Evolutionary conservation across 495 filamentous ascomycete genomes (phyloP).

Genomic region (Xylaria curta): DNA sequence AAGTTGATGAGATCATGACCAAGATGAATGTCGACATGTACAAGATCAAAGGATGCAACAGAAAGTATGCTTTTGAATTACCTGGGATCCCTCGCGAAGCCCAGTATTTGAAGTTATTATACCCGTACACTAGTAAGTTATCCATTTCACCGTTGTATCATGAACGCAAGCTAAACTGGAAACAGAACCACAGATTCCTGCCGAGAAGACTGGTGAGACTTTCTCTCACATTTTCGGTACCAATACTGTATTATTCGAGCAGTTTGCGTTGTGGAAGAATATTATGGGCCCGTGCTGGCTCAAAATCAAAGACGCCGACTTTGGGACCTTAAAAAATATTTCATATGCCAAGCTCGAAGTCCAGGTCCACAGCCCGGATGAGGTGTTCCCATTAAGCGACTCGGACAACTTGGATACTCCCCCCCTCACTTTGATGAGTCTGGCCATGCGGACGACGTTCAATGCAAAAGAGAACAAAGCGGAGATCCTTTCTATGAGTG

Average conservation of each 20-base stretch:
- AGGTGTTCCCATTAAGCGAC: conserved; percentile 72
- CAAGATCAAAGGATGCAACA: conserved; percentile 87
- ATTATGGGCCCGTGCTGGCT: conserved; percentile 99
- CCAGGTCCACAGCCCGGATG: conserved; percentile 74
- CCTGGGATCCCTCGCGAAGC: conserved; percentile 84
- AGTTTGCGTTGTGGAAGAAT: conserved; percentile 97
- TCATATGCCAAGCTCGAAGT: conserved; percentile 98
- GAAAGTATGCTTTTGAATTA: conserved; percentile 97
- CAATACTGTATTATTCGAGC: conserved; percentile 93
- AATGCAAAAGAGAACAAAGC: conserved; percentile 96
- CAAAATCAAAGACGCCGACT: conserved; percentile 82
- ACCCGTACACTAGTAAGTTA: conserved; percentile 74
- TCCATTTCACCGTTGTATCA: not conserved
- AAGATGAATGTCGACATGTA: conserved; percentile 81
- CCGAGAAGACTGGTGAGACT: conserved; percentile 76
- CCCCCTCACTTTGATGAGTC: conserved; percentile 90
- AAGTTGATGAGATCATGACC: conserved; percentile 85
- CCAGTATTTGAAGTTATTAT: conserved; percentile 91
- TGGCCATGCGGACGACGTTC: conserved; percentile 84
- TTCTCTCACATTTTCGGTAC: conserved; percentile 95
- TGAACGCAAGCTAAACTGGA: conserved; percentile 21
- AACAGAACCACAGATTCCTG: conserved; percentile 65
- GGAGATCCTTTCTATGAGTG: conserved; percentile 89
- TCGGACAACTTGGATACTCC: conserved; percentile 80
- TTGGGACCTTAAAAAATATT: conserved; percentile 82